phyloP scores from a whole-genome alignment of 768 basidiomycete genomes.

The Lentinula raphanica region DNA sequence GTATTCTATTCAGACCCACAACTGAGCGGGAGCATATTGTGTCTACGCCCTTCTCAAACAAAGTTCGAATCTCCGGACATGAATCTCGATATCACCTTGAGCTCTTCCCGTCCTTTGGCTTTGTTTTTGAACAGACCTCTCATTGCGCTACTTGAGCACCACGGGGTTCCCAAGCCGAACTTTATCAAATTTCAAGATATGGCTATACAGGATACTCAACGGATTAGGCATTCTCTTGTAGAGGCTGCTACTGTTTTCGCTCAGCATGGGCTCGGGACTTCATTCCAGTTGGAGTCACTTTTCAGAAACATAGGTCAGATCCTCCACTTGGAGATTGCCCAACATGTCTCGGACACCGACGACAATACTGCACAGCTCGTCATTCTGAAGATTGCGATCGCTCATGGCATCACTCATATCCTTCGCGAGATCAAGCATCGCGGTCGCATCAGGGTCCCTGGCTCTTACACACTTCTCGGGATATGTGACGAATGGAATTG shows the following conservation, averaged over 20 bases:
- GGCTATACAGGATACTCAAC: constrained; percentile 32
- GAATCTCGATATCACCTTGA: constrained; percentile 44
- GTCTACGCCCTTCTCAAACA: constrained; percentile 38
- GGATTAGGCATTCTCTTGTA: constrained; percentile 26
- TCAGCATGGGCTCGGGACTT: constrained; percentile 39
- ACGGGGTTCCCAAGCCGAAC: constrained; percentile 26
- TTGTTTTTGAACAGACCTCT: constrained; percentile 44
- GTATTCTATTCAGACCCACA: constrained; percentile 39
- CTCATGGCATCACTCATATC: constrained; percentile 37
- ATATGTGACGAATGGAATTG: constrained; percentile 48
- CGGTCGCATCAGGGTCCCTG: constrained; percentile 45
- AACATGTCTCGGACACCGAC: constrained; percentile 8
- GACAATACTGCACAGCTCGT: constrained; percentile 9
- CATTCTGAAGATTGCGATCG: constrained; percentile 31
- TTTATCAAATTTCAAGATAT: constrained; percentile 33
- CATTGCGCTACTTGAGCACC: constrained; percentile 43
- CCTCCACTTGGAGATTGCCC: constrained; percentile 22
- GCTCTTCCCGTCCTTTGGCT: constrained; percentile 36
- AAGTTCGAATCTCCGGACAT: constrained; percentile 39
- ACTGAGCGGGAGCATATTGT: constrained; percentile 28
- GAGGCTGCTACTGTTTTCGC: constrained; percentile 34
- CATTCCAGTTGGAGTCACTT: constrained; percentile 40
- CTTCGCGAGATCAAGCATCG: constrained; percentile 48
- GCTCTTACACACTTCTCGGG: constrained; percentile 42
- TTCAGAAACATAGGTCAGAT: constrained; percentile 30